Percentiles rank a stretch among this genome's conserved stretches.
Evolutionary conservation across 805 yeast species (phyloP).

Genomic region (Lachancea mirantina): DNA sequence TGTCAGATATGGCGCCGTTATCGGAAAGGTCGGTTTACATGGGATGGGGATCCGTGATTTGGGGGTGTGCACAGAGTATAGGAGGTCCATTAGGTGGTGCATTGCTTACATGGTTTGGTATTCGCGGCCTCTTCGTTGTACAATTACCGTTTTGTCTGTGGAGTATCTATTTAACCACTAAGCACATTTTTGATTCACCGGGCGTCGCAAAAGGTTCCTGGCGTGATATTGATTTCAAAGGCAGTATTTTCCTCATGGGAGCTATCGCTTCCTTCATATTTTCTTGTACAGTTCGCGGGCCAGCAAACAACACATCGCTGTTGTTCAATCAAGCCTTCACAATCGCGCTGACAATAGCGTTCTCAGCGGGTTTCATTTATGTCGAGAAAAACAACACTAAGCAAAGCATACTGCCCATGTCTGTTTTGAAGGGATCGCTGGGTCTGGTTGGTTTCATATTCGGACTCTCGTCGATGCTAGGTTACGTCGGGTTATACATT

Average conservation of each 20-base stretch:
- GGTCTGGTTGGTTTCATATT: conserved; percentile 34
- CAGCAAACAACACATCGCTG: not conserved
- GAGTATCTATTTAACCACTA: conserved; percentile 22
- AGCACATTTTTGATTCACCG: conserved; percentile 31
- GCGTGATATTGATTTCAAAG: conserved; percentile 35
- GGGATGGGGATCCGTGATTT: conserved; percentile 40
- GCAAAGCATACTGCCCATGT: conserved; percentile 37
- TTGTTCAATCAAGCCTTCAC: conserved; percentile 8
- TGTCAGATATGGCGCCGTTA: conserved; percentile 49
- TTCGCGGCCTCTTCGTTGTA: conserved; percentile 39
- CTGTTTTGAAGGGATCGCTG: conserved; percentile 34
- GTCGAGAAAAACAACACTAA: conserved; percentile 34
- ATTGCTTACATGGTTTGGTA: conserved; percentile 34
- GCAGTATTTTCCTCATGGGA: conserved; percentile 33
- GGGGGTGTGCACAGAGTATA: conserved; percentile 35
- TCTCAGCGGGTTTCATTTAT: conserved; percentile 20
- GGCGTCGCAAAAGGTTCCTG: conserved; percentile 29
- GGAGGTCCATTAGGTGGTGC: conserved; percentile 42
- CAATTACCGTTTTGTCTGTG: conserved; percentile 35
- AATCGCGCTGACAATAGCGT: conserved; percentile 1
- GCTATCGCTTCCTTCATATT: conserved; percentile 32
- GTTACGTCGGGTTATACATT: conserved; percentile 32
- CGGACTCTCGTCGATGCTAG: conserved; percentile 33
- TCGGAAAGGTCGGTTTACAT: conserved; percentile 47
- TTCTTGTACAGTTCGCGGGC: conserved; percentile 27